Evolutionary conservation across 768 basidiomycete species (phyloP), one percentile per base, ranked within the genome.

Genomic region (Lentinula lateritia): DNA sequence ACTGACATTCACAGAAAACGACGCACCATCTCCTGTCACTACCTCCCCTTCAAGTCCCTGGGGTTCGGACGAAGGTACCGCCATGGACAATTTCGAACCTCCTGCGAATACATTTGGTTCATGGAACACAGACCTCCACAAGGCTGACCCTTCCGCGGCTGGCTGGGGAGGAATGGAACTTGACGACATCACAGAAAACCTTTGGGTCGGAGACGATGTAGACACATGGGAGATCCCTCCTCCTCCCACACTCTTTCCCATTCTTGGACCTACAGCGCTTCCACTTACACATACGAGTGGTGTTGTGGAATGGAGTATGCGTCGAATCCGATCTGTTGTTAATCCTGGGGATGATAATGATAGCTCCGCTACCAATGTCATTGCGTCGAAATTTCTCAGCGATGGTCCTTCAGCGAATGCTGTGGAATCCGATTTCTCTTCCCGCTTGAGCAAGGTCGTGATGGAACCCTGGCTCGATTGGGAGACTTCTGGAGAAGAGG

Each of bases 261-360:
- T 83, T 45, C 70, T 90, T 5, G 89, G 87, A 0, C 83, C 83
- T 2, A 83, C 81, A 12, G 69, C 72, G 6, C 71, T 90, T 39
- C 83, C 88, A 0, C 66, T 81, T 57, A 88, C 89, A 0, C 88
- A 90, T 66, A 79, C 76, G 5, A 76, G 85, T 1, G 88, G 87
- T 8, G 72, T 89, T 52, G 83, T 89, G 57, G 90, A 92, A 71
- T 79, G 75, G 38, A 86, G 86, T 1, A 81, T 86, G 59, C 79
- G 90, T 10, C 78, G 80, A 36, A 74, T 92, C 69, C 76, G 78
- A 59, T 72, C 78, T 9, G 69, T 87, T 63, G 65, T 73, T 1
- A 70, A 74, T 8, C 82, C 82, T 2, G 38, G 13, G 13, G 70
- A 74, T 13, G 61, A 62, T 71, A n/a, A 70, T 72, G 38, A 70